phyloP scores from a whole-genome alignment of 768 basidiomycete species.

The Rhodotorula babjevae region DNA sequence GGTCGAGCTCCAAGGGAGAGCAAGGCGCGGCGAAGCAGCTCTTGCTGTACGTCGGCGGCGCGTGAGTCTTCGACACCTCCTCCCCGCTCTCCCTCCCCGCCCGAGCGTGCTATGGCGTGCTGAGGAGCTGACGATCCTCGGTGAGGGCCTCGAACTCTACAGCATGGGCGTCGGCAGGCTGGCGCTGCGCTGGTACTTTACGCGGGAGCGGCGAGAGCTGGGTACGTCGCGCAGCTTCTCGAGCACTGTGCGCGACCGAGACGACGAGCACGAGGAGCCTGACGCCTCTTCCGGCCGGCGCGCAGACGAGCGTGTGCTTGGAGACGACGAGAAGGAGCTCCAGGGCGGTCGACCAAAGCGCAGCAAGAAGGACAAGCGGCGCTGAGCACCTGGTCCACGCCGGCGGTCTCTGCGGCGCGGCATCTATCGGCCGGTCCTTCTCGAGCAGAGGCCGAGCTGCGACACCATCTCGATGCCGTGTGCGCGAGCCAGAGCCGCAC shows the following conservation, averaged over 20 bases:
- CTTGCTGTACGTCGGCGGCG: constrained; percentile 1
- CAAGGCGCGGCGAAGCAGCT: constrained; percentile 1
- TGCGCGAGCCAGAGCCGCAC: too few relatives aligned
- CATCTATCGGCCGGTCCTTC: too few relatives aligned
- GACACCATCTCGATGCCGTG: too few relatives aligned
- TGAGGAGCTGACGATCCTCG: neutral
- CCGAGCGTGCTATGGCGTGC: neutral
- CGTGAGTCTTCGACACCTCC: neutral
- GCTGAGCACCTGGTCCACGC: neutral
- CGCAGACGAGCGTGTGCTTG: neutral
- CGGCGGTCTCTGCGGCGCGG: too few relatives aligned
- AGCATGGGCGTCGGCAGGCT: constrained; percentile 10
- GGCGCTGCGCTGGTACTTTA: constrained; percentile 7
- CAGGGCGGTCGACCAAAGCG: neutral
- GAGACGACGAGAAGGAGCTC: too few relatives aligned
- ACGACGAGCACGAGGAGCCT: too few relatives aligned
- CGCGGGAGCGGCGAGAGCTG: neutral
- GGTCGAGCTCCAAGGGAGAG: neutral
- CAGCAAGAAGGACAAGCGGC: neutral
- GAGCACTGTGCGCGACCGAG: too few relatives aligned
- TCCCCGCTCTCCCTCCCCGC: neutral
- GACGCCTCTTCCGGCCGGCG: too few relatives aligned
- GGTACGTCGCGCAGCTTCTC: constrained; percentile 4
- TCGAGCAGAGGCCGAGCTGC: too few relatives aligned
- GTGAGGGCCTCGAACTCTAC: neutral